Conservation (phyloP, 202 grass and related monocot species). For the Hordeum pubiflorum region DNA sequence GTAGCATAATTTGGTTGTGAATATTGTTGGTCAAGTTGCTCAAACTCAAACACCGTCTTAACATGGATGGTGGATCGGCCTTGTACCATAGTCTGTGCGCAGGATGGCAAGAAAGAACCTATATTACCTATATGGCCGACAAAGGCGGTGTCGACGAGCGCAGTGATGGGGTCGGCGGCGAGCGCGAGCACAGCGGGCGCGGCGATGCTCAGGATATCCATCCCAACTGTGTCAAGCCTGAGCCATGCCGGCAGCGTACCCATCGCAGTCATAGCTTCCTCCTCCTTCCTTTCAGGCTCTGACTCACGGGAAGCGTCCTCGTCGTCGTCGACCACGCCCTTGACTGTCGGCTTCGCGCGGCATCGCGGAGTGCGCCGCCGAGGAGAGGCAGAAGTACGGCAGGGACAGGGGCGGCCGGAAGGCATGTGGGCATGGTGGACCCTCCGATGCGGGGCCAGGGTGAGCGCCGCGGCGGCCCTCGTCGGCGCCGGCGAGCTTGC, state of each 20-base stretch:
- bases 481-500: constrained; percentile 23
- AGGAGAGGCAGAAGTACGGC: background rate
- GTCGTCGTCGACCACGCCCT: background rate
- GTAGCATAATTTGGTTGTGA: background rate
- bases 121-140: constrained; percentile 70
- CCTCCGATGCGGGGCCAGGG: background rate
- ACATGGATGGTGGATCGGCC: background rate
- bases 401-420: background rate
- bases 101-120: background rate
- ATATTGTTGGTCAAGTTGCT: background rate
- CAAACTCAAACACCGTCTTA: background rate
- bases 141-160: constrained; percentile 83
- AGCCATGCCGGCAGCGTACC: constrained; percentile 19
- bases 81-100: background rate
- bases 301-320: background rate
- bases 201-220: constrained; percentile 66
- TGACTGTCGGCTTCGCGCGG: constrained; percentile 14
- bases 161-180: constrained; percentile 67
- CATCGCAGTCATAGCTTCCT: background rate
- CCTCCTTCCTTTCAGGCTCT: background rate
- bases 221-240: constrained; percentile 42
- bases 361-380: constrained; percentile 6
- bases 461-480: constrained; percentile 22
- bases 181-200: constrained; percentile 65
- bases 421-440: background rate